Evolutionary conservation across 2,329 filamentous ascomycete genomes (phyloP), one percentile per base, ranked within the genome.

Genomic region (Cladosporium sp.): DNA sequence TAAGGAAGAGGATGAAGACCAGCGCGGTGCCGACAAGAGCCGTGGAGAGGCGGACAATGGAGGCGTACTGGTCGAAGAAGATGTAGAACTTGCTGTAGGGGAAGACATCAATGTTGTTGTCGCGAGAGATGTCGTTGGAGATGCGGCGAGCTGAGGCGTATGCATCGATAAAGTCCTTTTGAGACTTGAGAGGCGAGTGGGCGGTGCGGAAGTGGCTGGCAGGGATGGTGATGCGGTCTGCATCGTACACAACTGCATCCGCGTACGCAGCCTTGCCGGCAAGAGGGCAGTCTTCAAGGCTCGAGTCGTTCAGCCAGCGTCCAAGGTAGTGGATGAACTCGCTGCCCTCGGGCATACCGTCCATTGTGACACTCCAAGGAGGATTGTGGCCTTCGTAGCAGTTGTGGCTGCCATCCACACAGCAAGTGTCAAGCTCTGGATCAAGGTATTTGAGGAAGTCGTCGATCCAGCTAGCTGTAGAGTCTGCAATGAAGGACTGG

Each of bases 381-480:
- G 92, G 92, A 23, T 88, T 79, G 49, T 93, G 88, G 67, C 88
- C 83, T 28, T 86, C 87, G 74, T 99, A 97, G 79, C 95, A 99
- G 1, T 89, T 83, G 71, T 88, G 68, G 28, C 65, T 74, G 21
- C 77, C 74, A 32, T 94, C 73, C 43, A 91, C 84, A 72, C 91
- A 97, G 80, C 87, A 88, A 43, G 85, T 81, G 53, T 93, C 90
- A 51, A 92, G 86, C 60, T 88, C 86, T 0, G 95, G 95, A 71
- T 98, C 96, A n/a, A 98, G 82, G 94, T 95, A 99, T 66, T 92
- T 85, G 79, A 98, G 92, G 79, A 92, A 98, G 75, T 99, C 95
- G 70, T 99, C 95, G 21, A 99, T 86, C 95, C 95, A 99, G 77
- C 91, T 97, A 3, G 96, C 95, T 0, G 94, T 89, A 0, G 93